phyloP scores from a whole-genome alignment of 805 yeast genomes.

The Sungouiella thailandica region DNA sequence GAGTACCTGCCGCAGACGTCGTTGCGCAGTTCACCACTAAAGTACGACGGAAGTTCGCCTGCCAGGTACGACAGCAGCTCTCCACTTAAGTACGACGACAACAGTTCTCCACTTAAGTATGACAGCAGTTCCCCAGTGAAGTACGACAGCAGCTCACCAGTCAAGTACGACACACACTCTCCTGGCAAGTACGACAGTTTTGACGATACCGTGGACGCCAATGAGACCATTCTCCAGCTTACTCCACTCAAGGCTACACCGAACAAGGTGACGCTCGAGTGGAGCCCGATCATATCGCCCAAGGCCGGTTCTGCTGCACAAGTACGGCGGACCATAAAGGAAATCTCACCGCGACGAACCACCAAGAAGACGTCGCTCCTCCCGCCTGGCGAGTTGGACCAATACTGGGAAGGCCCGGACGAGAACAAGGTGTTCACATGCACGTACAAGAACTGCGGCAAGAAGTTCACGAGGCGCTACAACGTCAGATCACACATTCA shows the following conservation, averaged over 20 bases:
- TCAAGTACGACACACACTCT: too few relatives aligned
- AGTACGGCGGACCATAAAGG: constrained; percentile 27
- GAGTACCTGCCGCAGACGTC: neutral
- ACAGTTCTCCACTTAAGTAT: neutral
- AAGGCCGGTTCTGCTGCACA: constrained; percentile 18
- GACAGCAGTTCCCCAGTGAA: too few relatives aligned
- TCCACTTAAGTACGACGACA: neutral
- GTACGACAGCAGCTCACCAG: too few relatives aligned
- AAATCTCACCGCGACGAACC: constrained; percentile 43
- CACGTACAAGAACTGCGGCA: constrained; percentile 71
- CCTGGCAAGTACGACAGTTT: neutral
- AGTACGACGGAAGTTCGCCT: constrained; percentile 13
- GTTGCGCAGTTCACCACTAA: constrained; percentile 2
- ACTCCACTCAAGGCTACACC: constrained; percentile 39
- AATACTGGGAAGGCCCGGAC: constrained; percentile 77
- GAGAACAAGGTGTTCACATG: constrained; percentile 69
- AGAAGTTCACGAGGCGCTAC: constrained; percentile 80
- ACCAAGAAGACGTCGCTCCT: constrained; percentile 60
- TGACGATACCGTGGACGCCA: constrained; percentile 35
- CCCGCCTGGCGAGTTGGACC: constrained; percentile 88
- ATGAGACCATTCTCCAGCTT: constrained; percentile 36
- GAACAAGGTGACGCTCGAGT: constrained; percentile 31
- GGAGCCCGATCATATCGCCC: constrained; percentile 44
- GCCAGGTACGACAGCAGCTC: constrained; percentile 2
- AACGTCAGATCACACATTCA: constrained; percentile 94